Percentiles rank a stretch among this genome's conserved stretches.
phyloP scores from a whole-genome alignment of 2,329 filamentous ascomycete genomes.

The Coleophoma cylindrospora region DNA sequence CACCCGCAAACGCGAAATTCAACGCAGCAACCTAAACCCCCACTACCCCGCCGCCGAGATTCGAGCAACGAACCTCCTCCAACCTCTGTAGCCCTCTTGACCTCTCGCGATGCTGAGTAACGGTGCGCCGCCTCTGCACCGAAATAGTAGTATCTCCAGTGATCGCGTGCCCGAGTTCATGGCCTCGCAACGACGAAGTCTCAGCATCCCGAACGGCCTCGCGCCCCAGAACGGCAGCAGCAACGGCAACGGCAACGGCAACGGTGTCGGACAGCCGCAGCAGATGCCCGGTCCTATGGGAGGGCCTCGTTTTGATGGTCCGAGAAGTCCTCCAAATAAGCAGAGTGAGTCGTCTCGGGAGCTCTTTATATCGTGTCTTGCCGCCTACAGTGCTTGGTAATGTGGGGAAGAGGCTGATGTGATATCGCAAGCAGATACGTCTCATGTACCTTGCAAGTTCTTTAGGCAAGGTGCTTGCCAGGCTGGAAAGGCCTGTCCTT shows the following conservation, averaged over 20 bases:
- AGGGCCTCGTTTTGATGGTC: constrained; percentile 45
- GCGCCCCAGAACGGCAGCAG: constrained; percentile 6
- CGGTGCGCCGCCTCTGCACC: constrained; percentile 3
- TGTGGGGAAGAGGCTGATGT: neutral
- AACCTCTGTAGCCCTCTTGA: neutral
- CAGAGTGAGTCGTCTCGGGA: constrained; percentile 16
- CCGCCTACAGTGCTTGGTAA: neutral
- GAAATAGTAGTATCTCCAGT: constrained; percentile 4
- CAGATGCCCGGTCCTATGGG: constrained; percentile 38
- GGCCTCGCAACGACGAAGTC: constrained; percentile 51
- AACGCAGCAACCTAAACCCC: neutral
- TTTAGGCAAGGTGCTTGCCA: constrained; percentile 94
- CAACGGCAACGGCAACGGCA: neutral
- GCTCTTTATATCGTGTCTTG: neutral
- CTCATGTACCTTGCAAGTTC: constrained; percentile 99
- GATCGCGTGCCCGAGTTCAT: constrained; percentile 30
- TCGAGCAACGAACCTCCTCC: neutral
- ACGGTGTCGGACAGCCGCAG: constrained; percentile 5
- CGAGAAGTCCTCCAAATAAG: constrained; percentile 57
- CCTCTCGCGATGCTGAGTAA: constrained; percentile 6
- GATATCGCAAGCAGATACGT: constrained; percentile 61
- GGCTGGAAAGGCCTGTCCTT: constrained; percentile 92
- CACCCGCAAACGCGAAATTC: neutral
- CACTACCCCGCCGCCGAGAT: neutral
- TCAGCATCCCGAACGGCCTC: constrained; percentile 9